phyloP scores from a whole-genome alignment of 176 grass and related monocot genomes.

The Oryza coarctata region DNA sequence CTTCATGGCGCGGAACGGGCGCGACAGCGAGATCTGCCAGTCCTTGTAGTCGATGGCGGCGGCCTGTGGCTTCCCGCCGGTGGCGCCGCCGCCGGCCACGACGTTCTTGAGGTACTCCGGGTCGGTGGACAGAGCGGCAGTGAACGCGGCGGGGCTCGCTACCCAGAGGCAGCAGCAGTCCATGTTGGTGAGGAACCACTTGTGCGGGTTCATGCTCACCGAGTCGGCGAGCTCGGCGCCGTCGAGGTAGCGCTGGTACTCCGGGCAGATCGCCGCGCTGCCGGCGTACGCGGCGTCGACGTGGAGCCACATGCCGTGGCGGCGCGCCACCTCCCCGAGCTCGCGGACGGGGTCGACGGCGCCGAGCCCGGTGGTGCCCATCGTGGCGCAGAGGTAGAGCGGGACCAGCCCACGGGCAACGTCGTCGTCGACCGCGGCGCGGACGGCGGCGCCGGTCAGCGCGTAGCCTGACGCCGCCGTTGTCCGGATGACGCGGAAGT shows the following conservation, averaged over 20 bases:
- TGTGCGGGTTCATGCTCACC: slow-evolving; percentile 55
- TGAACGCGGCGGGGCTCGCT: neutral
- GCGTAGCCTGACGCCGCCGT: neutral
- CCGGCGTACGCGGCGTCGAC: slow-evolving; percentile 51
- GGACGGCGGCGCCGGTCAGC: neutral
- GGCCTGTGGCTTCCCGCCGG: neutral
- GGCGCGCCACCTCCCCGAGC: slow-evolving; percentile 38
- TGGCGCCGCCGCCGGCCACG: neutral
- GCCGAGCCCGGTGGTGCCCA: slow-evolving; percentile 46
- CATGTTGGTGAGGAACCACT: slow-evolving; percentile 54
- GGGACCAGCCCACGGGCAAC: slow-evolving; percentile 30
- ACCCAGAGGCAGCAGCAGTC: slow-evolving; percentile 55
- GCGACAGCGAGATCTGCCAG: slow-evolving; percentile 50
- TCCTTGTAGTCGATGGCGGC: slow-evolving; percentile 49
- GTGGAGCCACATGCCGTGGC: slow-evolving; percentile 52
- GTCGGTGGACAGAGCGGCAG: slow-evolving; percentile 34
- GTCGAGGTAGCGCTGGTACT: slow-evolving; percentile 37
- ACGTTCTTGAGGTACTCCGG: slow-evolving; percentile 50
- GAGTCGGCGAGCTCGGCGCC: slow-evolving; percentile 48
- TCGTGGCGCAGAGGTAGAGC: slow-evolving; percentile 45
- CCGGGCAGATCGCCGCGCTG: slow-evolving; percentile 37
- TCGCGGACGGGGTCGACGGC: slow-evolving; percentile 40
- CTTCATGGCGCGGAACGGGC: slow-evolving; percentile 43
- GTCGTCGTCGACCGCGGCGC: slow-evolving; percentile 14
- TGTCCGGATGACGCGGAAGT: slow-evolving; percentile 45